Evolutionary conservation across 2,329 filamentous ascomycete genomes (phyloP).

Genomic region (Malbranchea zuffiana): DNA sequence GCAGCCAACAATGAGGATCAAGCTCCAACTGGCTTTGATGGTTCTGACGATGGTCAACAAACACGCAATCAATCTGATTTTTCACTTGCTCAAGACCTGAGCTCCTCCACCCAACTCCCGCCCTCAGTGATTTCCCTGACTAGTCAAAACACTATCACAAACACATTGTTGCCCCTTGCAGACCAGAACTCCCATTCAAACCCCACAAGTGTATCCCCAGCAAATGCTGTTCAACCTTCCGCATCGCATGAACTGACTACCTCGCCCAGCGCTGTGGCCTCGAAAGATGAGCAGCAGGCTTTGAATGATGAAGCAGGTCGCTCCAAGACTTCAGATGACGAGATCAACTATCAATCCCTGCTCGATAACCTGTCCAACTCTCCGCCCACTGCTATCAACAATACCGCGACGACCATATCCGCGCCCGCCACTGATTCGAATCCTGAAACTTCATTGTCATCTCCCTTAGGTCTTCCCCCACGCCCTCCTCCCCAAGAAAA

Average conservation of each 20-base stretch:
- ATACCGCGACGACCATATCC: conserved; percentile 18
- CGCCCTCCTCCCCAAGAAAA: conserved; percentile 37
- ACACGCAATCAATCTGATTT: conserved; percentile 21
- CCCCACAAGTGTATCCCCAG: conserved; percentile 1
- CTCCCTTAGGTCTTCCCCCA: conserved; percentile 32
- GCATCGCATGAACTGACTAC: not conserved
- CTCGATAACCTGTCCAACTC: conserved; percentile 38
- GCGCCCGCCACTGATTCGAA: conserved; percentile 22
- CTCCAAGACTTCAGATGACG: conserved; percentile 23
- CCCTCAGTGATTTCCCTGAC: too few relatives aligned
- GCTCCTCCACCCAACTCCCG: conserved; percentile 20
- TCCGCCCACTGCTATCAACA: conserved; percentile 19
- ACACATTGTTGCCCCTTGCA: conserved; percentile 1
- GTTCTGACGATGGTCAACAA: conserved; percentile 19
- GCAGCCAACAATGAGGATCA: conserved; percentile 9
- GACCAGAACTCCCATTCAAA: conserved; percentile 1
- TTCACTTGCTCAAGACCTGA: conserved; percentile 10
- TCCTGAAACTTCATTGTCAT: conserved; percentile 14
- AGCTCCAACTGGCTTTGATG: conserved; percentile 27
- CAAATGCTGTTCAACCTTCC: not conserved
- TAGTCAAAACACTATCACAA: conserved; percentile 1
- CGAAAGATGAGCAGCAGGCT: conserved; percentile 13
- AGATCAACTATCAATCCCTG: conserved; percentile 39
- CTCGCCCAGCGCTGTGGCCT: not conserved
- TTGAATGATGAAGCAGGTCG: conserved; percentile 18